phyloP scores from a whole-genome alignment of 192 early-diverging fungal genomes.

The Radiomyces spectabilis region DNA sequence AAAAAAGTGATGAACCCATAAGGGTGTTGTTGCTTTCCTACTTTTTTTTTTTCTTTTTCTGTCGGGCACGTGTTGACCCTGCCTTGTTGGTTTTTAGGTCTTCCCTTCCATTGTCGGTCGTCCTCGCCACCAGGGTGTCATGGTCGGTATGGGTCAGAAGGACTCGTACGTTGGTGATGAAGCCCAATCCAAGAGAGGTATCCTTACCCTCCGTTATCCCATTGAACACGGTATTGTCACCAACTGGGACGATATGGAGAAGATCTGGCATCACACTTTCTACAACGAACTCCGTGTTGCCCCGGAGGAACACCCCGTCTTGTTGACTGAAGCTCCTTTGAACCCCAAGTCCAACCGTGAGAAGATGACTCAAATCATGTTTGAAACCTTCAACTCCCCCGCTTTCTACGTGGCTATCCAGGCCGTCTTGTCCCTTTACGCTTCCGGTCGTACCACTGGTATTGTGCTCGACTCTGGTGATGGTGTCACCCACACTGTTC shows the following conservation, averaged over 20 bases:
- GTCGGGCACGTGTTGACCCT: background rate
- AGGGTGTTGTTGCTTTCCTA: background rate
- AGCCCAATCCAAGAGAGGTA: conserved; percentile 86
- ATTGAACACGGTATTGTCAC: conserved; percentile 91
- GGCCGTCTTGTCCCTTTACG: conserved; percentile 93
- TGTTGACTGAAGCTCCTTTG: conserved; percentile 93
- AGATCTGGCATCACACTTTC: conserved; percentile 96
- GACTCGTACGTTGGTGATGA: conserved; percentile 89
- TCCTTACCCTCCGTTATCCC: conserved; percentile 80
- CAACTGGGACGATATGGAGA: conserved; percentile 94
- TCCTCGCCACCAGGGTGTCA: conserved; percentile 81
- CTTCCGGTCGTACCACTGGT: conserved; percentile 97
- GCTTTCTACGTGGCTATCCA: conserved; percentile 98
- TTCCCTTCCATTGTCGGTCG: conserved; percentile 83
- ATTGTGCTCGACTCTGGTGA: conserved; percentile 98
- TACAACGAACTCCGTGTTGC: conserved; percentile 98
- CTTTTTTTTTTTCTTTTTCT: background rate
- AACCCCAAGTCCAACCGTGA: conserved; percentile 99
- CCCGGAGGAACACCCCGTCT: conserved; percentile 97
- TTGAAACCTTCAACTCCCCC: conserved; percentile 95
- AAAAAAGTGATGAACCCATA: background rate
- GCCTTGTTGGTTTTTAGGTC: conserved; percentile 26
- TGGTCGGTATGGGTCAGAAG: conserved; percentile 91
- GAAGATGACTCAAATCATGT: conserved; percentile 99
- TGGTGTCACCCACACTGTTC: conserved; percentile 96